Evolutionary conservation across 495 filamentous ascomycete species (phyloP), one percentile per base, ranked within the genome.

Genomic region (Penicillium daleae): DNA sequence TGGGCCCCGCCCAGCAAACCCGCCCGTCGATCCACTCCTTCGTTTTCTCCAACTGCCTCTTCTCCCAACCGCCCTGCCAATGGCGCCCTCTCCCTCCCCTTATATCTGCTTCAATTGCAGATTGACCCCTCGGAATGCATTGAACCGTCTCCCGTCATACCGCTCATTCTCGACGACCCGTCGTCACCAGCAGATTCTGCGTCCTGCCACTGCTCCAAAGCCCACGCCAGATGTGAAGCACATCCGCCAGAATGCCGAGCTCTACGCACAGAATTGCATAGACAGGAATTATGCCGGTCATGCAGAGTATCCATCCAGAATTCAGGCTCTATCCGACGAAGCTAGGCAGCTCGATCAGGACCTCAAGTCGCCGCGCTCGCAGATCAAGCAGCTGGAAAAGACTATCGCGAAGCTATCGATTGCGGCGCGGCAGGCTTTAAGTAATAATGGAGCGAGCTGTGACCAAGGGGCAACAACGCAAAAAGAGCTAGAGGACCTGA

Each of bases 231-330:
- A 97, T 74, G 80, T 97, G 73, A 97, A 91, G 72, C 88, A 93
- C 76, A 96, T 99, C 74, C 92, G 92, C 55, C 83, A 90, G 57
- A 90, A 94, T 74, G 83, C 86, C 42, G 84, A 87, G 27, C 81
- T 95, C 46, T 90, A 97, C 80, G 78, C 86, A 61, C 80, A 89
- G 60, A 99, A 96, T 72, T 96, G 91, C 73, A 63, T 89, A 57
- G 87, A 92, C 55, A 86, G 95, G 56, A 97, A 97, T 73, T 97
- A 97, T 76, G 77, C 84, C 54, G 68, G 80, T 15, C 87, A 91
- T 61, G 80, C 86, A 15, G 68, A 80, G 3, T 85, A 89, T 65
- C 89, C 94, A 1, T 78, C 78, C 32, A 83, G 79, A 55, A 97
- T 99, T 59, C 82, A 87, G 56, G 72, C 82, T 27, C 80, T 96